Base-by-base conservation (phyloP, 192 early-diverging fungal genomes). In the Geranomyces variabilis region DNA sequence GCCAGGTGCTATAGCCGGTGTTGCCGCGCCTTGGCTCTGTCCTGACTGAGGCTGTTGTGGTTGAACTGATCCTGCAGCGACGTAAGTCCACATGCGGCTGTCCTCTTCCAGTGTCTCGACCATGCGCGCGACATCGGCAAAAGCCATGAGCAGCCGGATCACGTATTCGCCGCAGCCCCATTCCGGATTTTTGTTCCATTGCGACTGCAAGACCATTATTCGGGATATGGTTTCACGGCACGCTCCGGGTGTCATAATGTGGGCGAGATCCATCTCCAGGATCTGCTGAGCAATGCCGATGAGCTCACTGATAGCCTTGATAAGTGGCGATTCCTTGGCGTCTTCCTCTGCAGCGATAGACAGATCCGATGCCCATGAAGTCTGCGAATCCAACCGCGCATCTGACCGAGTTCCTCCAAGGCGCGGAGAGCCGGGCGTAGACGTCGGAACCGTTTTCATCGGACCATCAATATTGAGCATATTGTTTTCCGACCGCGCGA, bases 61-160 rank as follows among this genome's bases (percentile, higher is more conserved):
- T 31, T 60, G 63, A 30, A 70, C 68, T 34, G 68, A 59, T 56
- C 75, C 61, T 13, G 70, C 71, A 67, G 65, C 71, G 33, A 81
- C 65, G 47, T 81, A 77, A 9, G 56, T 75, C 92, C 92, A 92
- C 58, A 90, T 84, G 13, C 77, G 79, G 8, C 83, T 79, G 72
- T 93, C 91, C 19, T 89, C 91, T 58, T 93, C 90, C 80, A 93
- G 84, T 79, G 88, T 88, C 71, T 93, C 90, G 1, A 94, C 84
- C 22, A 93, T 79, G 41, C 93, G 80, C 17, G 90, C 92, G 21
- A 94, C 81, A 14, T 81, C 84, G 19, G 91, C 89, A 71, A 94
- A 90, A 17, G 84, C 87, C 48, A 93, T 79, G 33, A 94, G 67
- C 0, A 93, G 71, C 34, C 88, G 77, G 1, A 92, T 84, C 3